Percentiles rank a stretch among this genome's conserved stretches.
Conservation (phyloP, 2,329 filamentous ascomycete genomes). For the Aureobasidium leucospermi region DNA sequence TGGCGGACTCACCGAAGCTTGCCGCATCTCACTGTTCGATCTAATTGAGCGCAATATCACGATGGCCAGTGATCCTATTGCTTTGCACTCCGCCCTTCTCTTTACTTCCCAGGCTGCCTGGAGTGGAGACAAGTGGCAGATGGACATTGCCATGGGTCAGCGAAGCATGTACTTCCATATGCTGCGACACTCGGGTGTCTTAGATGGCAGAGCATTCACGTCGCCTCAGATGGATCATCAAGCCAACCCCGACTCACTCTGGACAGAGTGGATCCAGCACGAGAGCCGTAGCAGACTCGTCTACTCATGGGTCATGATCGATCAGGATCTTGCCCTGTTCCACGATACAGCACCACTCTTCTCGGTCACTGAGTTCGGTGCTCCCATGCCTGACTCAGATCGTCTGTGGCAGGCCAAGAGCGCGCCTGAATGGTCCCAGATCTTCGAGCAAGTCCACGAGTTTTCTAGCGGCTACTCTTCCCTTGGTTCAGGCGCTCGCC, state of each 20-base stretch:
- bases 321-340: constrained; percentile 63
- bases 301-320: constrained; percentile 70
- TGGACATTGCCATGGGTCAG: constrained; percentile 70
- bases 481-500: constrained; percentile 45
- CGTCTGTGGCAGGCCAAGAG: constrained; percentile 55
- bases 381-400: constrained; percentile 58
- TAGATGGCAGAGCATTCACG: constrained; percentile 42
- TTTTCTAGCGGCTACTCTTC: constrained; percentile 47
- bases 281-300: constrained; percentile 61
- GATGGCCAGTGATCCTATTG: constrained; percentile 57
- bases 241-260: constrained; percentile 44
- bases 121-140: constrained; percentile 71
- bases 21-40: constrained; percentile 64
- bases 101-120: constrained; percentile 63
- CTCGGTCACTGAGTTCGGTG: constrained; percentile 57
- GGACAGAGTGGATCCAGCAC: constrained; percentile 58
- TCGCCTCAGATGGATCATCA: constrained; percentile 40
- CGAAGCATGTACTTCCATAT: constrained; percentile 67
- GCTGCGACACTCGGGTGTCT: constrained; percentile 61
- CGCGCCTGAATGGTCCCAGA: constrained; percentile 52
- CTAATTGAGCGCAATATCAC: constrained; percentile 65
- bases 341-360: constrained; percentile 57
- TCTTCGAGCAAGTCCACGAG: constrained; percentile 53
- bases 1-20: constrained; percentile 61
- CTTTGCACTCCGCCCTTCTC: constrained; percentile 58